Evolutionary conservation across 2,329 filamentous ascomycete species (phyloP), one percentile per base, ranked within the genome.

Genomic region (Verticillium isaacii): DNA sequence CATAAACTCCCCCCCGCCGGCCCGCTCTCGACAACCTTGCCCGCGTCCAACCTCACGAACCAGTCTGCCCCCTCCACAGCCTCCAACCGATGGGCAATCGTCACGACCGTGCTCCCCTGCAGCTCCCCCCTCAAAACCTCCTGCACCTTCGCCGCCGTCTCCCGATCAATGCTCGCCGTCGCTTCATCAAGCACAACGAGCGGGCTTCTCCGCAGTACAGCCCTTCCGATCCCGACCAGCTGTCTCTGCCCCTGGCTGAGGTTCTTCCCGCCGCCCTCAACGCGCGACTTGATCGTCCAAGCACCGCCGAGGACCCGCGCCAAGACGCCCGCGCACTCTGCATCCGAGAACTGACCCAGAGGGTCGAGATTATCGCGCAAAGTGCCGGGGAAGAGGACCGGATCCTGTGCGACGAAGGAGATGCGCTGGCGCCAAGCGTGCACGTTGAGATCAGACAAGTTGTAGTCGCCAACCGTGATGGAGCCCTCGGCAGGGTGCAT

Each of bases 331-430:
- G 73, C 72, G 68, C 83, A 84, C 61, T 82, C 82, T 2, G 69
- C 70, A 56, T 85, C 80, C 17, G 85, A 80, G 61, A 81, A 80
- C 64, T 88, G 84, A 6, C 78, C 78, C 60, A 89, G 79, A 0
- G 90, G 88, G 66, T 93, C 90, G 25, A 93, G 81, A 69, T 93
- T 87, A 69, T 86, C 82, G 29, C 83, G 79, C 41, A 87, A 70
- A 0, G 82, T 83, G 3, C 85, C 85, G 0, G 85, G 83, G 69
- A 87, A 87, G 1, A 89, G 74, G 0, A 85, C 84, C 0, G 86
- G 86, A 60, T 89, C 86, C 67, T 89, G 86, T 1, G 87, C 85
- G 32, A 89, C 85, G 64, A 87, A 86, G 7, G 83, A 86, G 63
- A 89, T 80, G 56, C 83, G 82, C 65, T 82, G 80, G 2, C 86